phyloP scores from a whole-genome alignment of 768 basidiomycete species.

The Suillus decipiens region DNA sequence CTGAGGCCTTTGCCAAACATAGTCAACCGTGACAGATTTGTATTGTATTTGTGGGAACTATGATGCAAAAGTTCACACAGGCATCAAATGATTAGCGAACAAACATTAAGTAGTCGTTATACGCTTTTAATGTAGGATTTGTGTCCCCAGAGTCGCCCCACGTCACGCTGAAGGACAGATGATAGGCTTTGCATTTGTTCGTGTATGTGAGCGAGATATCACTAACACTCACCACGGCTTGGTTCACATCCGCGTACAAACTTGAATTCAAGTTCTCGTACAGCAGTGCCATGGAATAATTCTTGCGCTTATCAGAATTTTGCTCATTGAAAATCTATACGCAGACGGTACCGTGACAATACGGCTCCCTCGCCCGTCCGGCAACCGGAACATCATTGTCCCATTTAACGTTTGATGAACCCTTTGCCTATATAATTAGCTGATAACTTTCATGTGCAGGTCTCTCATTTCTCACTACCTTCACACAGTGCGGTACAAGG shows the following conservation, averaged over 20 bases:
- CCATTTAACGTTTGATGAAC: slow-evolving; percentile 5
- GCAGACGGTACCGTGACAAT: neutral
- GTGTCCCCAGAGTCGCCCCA: neutral
- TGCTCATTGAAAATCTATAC: no score
- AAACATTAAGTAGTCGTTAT: neutral
- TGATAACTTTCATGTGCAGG: neutral
- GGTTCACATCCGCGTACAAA: neutral
- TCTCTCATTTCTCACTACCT: neutral
- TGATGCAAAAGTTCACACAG: neutral
- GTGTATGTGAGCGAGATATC: neutral
- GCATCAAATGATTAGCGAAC: neutral
- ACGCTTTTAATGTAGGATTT: no score
- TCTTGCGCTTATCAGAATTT: neutral
- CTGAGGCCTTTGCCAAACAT: slow-evolving; percentile 20
- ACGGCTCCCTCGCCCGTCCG: neutral
- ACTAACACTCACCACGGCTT: neutral
- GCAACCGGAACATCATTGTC: slow-evolving; percentile 4
- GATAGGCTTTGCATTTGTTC: neutral
- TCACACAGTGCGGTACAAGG: neutral
- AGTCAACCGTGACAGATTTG: neutral
- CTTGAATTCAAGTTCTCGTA: neutral
- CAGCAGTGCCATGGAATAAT: neutral
- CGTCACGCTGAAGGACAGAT: neutral
- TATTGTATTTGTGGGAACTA: neutral
- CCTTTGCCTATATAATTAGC: slow-evolving; percentile 17